A percentile compares a stretch with the other conserved stretches of the same genome.
phyloP scores from a whole-genome alignment of 306 rosid species.

The Begonia peltatifolia region DNA sequence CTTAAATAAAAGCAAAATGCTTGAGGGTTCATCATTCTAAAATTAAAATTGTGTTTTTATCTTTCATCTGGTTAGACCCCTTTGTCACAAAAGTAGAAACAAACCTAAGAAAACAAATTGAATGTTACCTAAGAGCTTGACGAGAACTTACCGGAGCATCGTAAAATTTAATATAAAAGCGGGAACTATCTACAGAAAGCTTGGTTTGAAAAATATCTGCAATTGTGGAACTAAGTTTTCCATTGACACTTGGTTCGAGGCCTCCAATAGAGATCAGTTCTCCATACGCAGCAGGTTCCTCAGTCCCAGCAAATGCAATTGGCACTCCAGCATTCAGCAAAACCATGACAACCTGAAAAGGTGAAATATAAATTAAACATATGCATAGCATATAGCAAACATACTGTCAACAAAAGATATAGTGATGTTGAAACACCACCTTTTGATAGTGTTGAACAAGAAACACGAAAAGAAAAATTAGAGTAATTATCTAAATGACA shows the following conservation, averaged over 20 bases:
- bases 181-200: slow-evolving; percentile 66
- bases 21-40: no score
- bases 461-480: not conserved
- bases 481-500: no score
- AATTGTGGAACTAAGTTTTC: slow-evolving; percentile 74
- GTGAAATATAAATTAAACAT: not conserved
- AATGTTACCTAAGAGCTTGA: not conserved
- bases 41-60: no score
- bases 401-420: no score
- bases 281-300: slow-evolving; percentile 90
- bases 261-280: slow-evolving; percentile 89
- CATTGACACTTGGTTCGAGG: slow-evolving; percentile 65
- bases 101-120: not conserved
- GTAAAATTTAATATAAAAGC: slow-evolving; percentile 80
- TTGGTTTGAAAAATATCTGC: slow-evolving; percentile 83
- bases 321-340: slow-evolving; percentile 76
- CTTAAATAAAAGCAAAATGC: no score
- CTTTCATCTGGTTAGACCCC: no score
- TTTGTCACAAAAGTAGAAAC: no score
- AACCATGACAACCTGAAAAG: slow-evolving; percentile 80
- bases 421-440: no score
- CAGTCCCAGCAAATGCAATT: slow-evolving; percentile 73
- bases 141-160: slow-evolving; percentile 46
- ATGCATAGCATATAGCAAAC: not conserved
- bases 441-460: not conserved